Base-by-base conservation (phyloP, 805 yeast genomes). In the Kluyveromyces dobzhanskii region DNA sequence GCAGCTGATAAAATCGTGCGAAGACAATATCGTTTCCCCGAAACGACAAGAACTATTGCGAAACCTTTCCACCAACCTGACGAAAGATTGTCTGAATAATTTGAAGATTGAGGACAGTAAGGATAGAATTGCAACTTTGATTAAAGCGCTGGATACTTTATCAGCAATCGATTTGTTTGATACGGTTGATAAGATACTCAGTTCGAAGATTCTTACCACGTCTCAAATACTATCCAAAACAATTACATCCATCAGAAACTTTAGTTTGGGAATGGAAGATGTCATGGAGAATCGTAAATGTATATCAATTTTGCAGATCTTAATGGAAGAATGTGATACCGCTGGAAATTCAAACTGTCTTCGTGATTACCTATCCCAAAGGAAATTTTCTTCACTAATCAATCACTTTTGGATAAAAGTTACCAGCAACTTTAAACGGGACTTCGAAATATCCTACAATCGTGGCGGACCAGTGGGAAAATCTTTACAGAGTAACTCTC, bases 401-500 rank as follows among this genome's bases (percentile, higher is more conserved):
- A 53, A 49, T 4, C 37, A 54, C 13, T 59, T 44, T 37, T 59
- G 64, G 64, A 41, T 32, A 13, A 48, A 46, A 23, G 45, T 57
- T 5, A 38, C 61, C 4, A 40, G 35, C 5, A 38, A 31, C 13
- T 59, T 56, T 27, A 52, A 52, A 37, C 53, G 48, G 25, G 62
- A 59, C n/a, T 48, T 57, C n/a, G 60, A 59, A 26, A 48, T 50
- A 8, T 51, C 61, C 3, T 49, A 38, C 35, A 56, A 46, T 24
- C 50, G 64, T 43, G 64, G 64, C 30, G 64, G 64, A 1, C 64
- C 64, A 3, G 62, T 59, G 1, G 62, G 64, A 4, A 59, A 59
- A 42, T 43, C 54, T 13, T 30, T 58, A 25, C 32, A 44, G 4
- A 49, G 49, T 27, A 55, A 54, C 36, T 43, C 46, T 17, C 42